A percentile compares a stretch with the other conserved stretches of the same genome.
These are phyloP conservation scores for Didymella segeticola DNA, from an alignment of 2,329 filamentous ascomycete genomes.

Conservation along the genomic window DNA sequence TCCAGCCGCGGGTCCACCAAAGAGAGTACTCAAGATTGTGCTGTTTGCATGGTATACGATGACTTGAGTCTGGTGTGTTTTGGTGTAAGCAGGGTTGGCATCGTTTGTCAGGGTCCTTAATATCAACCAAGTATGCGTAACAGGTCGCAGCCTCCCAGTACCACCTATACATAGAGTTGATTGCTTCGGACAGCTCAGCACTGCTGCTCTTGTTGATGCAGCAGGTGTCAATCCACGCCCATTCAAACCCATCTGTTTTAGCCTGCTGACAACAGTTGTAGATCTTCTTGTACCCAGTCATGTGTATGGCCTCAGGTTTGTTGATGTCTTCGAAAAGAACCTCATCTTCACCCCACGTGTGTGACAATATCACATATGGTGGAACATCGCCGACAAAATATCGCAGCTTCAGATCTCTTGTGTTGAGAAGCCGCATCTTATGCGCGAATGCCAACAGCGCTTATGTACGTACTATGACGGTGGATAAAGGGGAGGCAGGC, in stretches of 20 bases:
- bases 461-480: too few species aligned
- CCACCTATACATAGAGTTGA: background rate
- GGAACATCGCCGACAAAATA: background rate
- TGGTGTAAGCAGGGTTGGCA: too few species aligned
- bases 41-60: too few species aligned
- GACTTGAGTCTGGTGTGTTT: too few species aligned
- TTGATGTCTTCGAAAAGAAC: background rate
- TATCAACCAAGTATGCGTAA: background rate
- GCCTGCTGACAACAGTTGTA: constrained; percentile 1
- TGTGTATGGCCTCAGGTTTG: background rate
- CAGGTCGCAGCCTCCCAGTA: background rate
- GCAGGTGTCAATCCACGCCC: constrained; percentile 35
- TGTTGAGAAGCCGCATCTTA: background rate
- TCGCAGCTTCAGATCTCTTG: background rate
- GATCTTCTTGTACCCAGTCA: background rate
- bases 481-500: too few species aligned
- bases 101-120: too few species aligned
- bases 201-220: constrained; percentile 46
- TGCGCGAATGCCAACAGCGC: too few species aligned
- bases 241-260: constrained; percentile 5
- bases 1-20: background rate
- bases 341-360: background rate
- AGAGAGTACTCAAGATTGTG: too few species aligned
- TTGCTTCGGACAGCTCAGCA: background rate
- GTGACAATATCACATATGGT: background rate